phyloP scores from a whole-genome alignment of 306 rosid species.

The Dicorynia guianensis region DNA sequence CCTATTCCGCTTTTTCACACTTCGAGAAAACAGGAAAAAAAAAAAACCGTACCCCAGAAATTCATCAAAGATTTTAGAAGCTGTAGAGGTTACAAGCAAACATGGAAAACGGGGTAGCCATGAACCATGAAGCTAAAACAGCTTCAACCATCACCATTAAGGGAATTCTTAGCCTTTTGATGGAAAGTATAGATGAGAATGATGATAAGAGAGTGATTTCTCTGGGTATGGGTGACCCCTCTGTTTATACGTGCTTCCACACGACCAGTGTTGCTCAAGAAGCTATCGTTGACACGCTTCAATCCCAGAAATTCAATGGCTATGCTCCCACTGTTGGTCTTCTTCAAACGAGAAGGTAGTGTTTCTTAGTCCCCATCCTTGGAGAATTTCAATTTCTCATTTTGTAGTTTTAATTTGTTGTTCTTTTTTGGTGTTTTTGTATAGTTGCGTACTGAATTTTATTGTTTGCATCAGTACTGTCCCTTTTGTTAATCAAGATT shows the following conservation, averaged over 20 bases:
- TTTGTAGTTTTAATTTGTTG: not conserved
- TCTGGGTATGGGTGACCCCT: slow-evolving; percentile 91
- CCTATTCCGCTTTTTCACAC: not conserved
- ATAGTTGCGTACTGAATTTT: not conserved
- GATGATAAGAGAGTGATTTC: slow-evolving; percentile 61
- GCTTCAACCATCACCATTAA: slow-evolving; percentile 80
- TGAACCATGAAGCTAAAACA: slow-evolving; percentile 52
- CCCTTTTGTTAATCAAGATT: not conserved
- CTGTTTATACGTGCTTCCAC: slow-evolving; percentile 69
- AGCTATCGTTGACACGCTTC: slow-evolving; percentile 67
- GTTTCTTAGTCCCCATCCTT: not conserved
- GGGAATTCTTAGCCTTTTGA: slow-evolving; percentile 73
- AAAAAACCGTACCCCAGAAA: not conserved
- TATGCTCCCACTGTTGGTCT: slow-evolving; percentile 93
- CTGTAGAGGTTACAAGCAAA: not conserved
- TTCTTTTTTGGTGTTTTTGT: not conserved
- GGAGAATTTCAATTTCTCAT: not conserved
- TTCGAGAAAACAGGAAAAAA: not conserved
- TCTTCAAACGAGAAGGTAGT: slow-evolving; percentile 74
- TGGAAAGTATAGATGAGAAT: slow-evolving; percentile 54
- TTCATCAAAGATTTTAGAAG: not conserved
- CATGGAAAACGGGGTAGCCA: slow-evolving; percentile 58
- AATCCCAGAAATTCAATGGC: slow-evolving; percentile 74
- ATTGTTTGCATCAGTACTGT: slow-evolving; percentile 28
- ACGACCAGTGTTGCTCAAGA: slow-evolving; percentile 59